Evolutionary conservation across 305 asterid genomes (phyloP), one percentile per base, ranked within the genome.

Genomic region (Euphrasia arctica): DNA sequence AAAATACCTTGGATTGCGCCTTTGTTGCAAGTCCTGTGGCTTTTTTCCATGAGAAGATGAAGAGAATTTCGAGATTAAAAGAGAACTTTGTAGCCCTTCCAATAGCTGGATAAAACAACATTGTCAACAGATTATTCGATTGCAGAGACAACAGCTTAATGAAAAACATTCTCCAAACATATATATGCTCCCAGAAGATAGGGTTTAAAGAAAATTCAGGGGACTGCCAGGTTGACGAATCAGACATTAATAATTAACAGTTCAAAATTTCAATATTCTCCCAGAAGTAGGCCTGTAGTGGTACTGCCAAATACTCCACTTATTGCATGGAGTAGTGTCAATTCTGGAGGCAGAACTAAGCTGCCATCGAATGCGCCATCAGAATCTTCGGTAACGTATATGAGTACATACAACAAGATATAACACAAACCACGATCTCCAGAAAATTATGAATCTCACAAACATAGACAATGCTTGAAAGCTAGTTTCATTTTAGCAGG

Each of bases 61-160:
- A 43, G 94, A 88, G 51, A 80, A n/a, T 76, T 90, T 93, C n/a
- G 99, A 64, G 75, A 83, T 75, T 12, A 79, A 63, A 62, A 88
- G 81, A 1, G 97, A 88, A 71, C 96, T 93, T 68, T 93, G 97
- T 72, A 93, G 77, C 63, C 99, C 99, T 85, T 93, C 99, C 84
- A 93, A 68, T 52, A 93, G 83, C 99, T 93, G 87, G 66, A 79
- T 25, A 58, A 25, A 70, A 76, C 64, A 76, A 64, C 58, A 58
- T 63, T 64, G 63, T 58, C 63, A 55, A 54, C 66, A 14, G 57
- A 47, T 54, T 32, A 59, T 31, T 49, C 50, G 41, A 63, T 58
- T n/a, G 51, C 52, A 63, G 25, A 63, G 42, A 45, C 68, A 39
- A 34, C 68, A 39, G 45, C 68, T 60, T 1, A 29, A 39, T 43